Evolutionary conservation across 257 asterid genomes (phyloP).

Genomic region (Plectranthus barbatus): DNA sequence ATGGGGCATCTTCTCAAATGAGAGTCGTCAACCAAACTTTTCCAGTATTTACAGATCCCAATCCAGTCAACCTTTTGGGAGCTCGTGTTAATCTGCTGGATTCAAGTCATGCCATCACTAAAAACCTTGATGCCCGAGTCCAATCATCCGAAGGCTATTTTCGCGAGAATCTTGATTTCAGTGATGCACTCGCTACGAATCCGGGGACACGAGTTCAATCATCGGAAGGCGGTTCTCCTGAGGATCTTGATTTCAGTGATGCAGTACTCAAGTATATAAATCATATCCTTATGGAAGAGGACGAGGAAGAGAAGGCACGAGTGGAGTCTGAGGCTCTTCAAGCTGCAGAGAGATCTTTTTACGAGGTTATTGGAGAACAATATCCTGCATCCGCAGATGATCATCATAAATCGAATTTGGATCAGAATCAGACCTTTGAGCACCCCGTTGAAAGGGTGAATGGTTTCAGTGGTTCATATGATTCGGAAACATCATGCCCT

Average conservation of each 20-base stretch:
- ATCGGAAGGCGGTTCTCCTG: slow-evolving; percentile 29
- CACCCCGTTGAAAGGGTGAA: slow-evolving; percentile 15
- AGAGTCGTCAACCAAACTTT: slow-evolving; percentile 16
- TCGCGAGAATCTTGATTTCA: slow-evolving; percentile 60
- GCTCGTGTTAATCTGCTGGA: slow-evolving; percentile 11
- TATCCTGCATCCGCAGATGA: slow-evolving; percentile 27
- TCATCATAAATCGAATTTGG: slow-evolving; percentile 20
- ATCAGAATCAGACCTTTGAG: slow-evolving; percentile 8
- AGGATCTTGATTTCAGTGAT: slow-evolving; percentile 70
- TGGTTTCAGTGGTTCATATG: slow-evolving; percentile 3
- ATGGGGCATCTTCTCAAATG: slow-evolving; percentile 27
- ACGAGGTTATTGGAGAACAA: slow-evolving; percentile 53
- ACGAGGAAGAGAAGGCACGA: slow-evolving; percentile 57
- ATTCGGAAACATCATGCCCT: slow-evolving; percentile 20
- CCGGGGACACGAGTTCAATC: too few species aligned
- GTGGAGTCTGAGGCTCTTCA: slow-evolving; percentile 67
- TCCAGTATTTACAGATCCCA: slow-evolving; percentile 22
- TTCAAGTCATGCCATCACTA: slow-evolving; percentile 10
- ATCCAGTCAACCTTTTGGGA: slow-evolving; percentile 17
- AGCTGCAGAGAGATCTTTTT: slow-evolving; percentile 73
- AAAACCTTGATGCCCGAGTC: neutral
- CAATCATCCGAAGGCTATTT: slow-evolving; percentile 37
- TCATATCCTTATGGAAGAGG: slow-evolving; percentile 73
- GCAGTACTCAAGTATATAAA: slow-evolving; percentile 54
- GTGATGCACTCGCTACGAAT: too few species aligned